Base-by-base conservation (phyloP, 306 rosid genomes). In the Dryas octopetala region DNA sequence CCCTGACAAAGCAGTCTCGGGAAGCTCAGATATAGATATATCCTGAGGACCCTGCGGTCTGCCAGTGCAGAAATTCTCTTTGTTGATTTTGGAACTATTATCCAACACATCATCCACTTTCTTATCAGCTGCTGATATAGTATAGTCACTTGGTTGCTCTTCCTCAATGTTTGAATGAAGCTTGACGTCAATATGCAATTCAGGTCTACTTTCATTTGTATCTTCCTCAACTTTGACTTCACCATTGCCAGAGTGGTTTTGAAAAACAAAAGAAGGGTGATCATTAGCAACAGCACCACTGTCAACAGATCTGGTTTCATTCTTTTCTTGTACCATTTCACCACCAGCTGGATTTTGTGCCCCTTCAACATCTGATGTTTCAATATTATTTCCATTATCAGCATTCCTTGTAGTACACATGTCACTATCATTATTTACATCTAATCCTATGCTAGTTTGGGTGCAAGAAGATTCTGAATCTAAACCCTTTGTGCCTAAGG, bases 391-490 rank as follows among this genome's bases (percentile, higher is more conserved):
- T 66, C 94, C 90, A 81, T 78, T 81, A 73, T 79, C 89, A 57
- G 74, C 76, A 23, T 83, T 85, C 74, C 81, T 84, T 52, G 78
- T 71, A 84, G 79, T 79, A 85, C 89, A 83, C 78, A 80, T 68
- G 79, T 85, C 88, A 69, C 77, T 85, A 78, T 85, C 96, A 85
- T 73, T 96, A 88, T 92, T 88, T 90, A 91, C 99, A 92, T 88
- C 96, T 89, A 93, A 78, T 76, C 84, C 94, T 89, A 92, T 69
- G 81, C 91, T 92, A 84, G 76, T 82, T 83, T 82, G 94, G 54
- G 83, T 62, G 55, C 85, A 81, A 60, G 87, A 82, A 80, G 91
- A 88, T 85, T 83, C 92, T 14, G 84, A 83, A 80, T 86, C 91
- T 66, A 89, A 80, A 71, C 83, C 89, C 85, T 73, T 84, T 66